Base-by-base conservation (phyloP, 257 asterid species). In the Lavandula angustifolia region DNA sequence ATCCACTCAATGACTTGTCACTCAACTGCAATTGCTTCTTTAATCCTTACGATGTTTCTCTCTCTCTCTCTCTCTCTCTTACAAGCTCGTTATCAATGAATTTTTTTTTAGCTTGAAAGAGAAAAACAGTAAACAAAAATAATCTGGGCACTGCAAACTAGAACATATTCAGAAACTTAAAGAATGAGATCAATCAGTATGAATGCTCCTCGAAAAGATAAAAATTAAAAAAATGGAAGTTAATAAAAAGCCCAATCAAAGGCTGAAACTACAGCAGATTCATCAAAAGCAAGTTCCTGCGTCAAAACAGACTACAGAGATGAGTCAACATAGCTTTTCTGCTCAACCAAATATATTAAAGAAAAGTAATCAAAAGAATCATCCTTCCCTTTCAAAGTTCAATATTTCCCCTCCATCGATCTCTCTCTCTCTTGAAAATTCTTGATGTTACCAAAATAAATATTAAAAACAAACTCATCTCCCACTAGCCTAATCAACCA, bases 401-500 rank as follows among this genome's bases (percentile, higher is more conserved):
- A 59, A 37, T 6, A 0, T 37, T 37, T 7, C 9, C 31, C 22
- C 1, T 12, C 8, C 9, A n/a, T n/a, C n/a, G n/a, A n/a, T 11
- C 71, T 10, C 64, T 37, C 34, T 16, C 40, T 48, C 50, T 59
- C 69, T 63, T 51, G 44, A 14, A 64, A 50, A 40, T 40, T 9
- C 4, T 3, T 8, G 3, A 8, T 40, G 12, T 40, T 4, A 40
- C 46, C 2, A 40, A 3, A 40, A 40, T 40, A 9, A 40, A 40
- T 9, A 40, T 40, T 40, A 40, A 18, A 41, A 16, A 41, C 13
- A 31, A 64, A 60, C 37, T 33, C 37, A 33, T 33, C 6, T 44
- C 17, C 60, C 83, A 62, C 85, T 42, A 14, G 14, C 48, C 50
- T 78, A 77, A 66, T 13, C 54, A 71, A 73, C 69, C 65, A 75